These are phyloP conservation scores for Boletus coccyginus DNA, from an alignment of 768 basidiomycete species.

Conservation along the genomic window DNA sequence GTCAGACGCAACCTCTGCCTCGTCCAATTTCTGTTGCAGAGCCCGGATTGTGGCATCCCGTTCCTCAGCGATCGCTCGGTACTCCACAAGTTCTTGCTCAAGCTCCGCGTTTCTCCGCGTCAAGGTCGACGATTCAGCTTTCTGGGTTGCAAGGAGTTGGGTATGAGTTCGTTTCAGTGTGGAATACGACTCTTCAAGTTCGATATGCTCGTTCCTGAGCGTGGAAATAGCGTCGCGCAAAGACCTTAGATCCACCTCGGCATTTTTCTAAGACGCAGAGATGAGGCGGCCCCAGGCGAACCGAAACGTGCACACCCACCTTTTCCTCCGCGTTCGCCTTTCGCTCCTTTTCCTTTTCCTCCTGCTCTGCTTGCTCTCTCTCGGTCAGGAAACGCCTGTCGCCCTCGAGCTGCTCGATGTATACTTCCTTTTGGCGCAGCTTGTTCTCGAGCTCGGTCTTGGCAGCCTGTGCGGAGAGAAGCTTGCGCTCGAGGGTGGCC, in stretches of 20 bases:
- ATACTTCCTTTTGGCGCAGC: constrained; percentile 60
- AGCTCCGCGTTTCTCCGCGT: constrained; percentile 45
- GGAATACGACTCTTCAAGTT: constrained; percentile 57
- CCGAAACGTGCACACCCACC: constrained; percentile 38
- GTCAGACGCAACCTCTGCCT: constrained; percentile 37
- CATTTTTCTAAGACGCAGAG: constrained; percentile 37
- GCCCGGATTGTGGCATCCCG: constrained; percentile 39
- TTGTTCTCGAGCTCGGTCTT: constrained; percentile 66
- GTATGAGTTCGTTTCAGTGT: constrained; percentile 45
- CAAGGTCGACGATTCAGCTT: constrained; percentile 49
- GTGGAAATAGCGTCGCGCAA: constrained; percentile 48
- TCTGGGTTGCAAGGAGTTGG: constrained; percentile 50
- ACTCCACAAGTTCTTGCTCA: constrained; percentile 45
- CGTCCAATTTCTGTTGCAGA: constrained; percentile 50
- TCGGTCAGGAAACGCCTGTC: constrained; percentile 71
- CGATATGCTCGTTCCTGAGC: constrained; percentile 57
- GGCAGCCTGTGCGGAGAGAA: constrained; percentile 57
- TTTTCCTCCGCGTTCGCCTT: constrained; percentile 53
- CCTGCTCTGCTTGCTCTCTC: constrained; percentile 63
- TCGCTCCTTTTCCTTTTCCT: constrained; percentile 62
- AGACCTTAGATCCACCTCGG: constrained; percentile 50
- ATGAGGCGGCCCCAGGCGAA: neutral
- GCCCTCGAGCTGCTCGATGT: constrained; percentile 63
- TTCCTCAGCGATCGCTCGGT: constrained; percentile 40
- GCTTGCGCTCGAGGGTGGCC: constrained; percentile 65